Percentiles rank a stretch among this genome's conserved stretches.
Evolutionary conservation across 805 yeast genomes (phyloP).

Genomic region (Lipomyces starkeyi): DNA sequence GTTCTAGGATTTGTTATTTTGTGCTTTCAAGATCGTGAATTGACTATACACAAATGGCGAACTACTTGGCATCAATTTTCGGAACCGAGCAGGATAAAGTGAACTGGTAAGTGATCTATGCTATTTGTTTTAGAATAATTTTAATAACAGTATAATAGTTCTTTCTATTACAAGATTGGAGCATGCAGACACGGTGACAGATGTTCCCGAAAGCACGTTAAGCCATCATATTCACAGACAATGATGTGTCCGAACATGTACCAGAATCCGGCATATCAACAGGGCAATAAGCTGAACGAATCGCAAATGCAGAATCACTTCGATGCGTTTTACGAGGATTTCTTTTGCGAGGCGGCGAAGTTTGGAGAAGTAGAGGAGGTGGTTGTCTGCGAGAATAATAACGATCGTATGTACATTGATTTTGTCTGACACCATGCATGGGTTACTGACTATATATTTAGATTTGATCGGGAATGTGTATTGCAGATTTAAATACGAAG

Average conservation of each 20-base stretch:
- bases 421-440: background rate
- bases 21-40: background rate
- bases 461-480: conserved; percentile 85
- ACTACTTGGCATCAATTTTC: conserved; percentile 46
- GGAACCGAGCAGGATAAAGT: conserved; percentile 50
- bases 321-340: conserved; percentile 71
- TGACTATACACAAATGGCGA: conserved; percentile 41
- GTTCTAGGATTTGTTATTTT: background rate
- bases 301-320: conserved; percentile 55
- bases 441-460: conserved; percentile 4
- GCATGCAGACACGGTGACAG: conserved; percentile 93
- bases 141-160: conserved; percentile 20
- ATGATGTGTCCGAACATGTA: conserved; percentile 69
- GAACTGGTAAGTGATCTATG: conserved; percentile 43
- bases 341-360: conserved; percentile 64
- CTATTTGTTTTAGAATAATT: background rate
- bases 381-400: conserved; percentile 81
- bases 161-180: conserved; percentile 81
- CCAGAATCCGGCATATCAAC: conserved; percentile 59
- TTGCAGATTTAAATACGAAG: conserved; percentile 60
- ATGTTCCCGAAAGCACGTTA: conserved; percentile 72
- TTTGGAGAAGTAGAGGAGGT: conserved; percentile 63
- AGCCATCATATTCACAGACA: conserved; percentile 69
- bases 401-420: conserved; percentile 53
- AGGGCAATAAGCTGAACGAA: conserved; percentile 41